Evolutionary conservation across 2,329 filamentous ascomycete species (phyloP), one percentile per base, ranked within the genome.

Genomic region (Venturia pyrina): DNA sequence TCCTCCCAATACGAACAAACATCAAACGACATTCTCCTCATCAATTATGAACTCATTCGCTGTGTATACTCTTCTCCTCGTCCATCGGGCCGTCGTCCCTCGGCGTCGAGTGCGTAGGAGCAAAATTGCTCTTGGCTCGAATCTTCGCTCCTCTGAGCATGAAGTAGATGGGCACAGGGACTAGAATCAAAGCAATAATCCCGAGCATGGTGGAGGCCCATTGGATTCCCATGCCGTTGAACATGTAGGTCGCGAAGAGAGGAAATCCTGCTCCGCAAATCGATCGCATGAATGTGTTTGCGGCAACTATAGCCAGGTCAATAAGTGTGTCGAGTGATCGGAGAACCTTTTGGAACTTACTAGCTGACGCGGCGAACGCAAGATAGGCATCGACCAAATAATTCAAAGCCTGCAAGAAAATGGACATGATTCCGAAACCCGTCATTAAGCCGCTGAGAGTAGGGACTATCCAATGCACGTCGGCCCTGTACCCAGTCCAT

Each of bases 301-400:
- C 82, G 10, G 82, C 82, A 48, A 84, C 53, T 59, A 19, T 8
- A 19, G 32, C 19, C 24, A 59, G 53, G 15, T 59, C 32, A 59
- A 24, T 15, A 37, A 34, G 32, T 34, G 28, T 59, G 5, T 34
- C 6, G 7, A 19, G 32, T 17, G 15, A 37, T 28, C 2, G 13
- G 21, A 15, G 28, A 8, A 4, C 28, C 28, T 28, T 28, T 28
- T 28, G 32, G 32, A 59, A 37, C 53, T 59, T 59, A 59, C 53
- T 81, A 19, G 82, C 82, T 0, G 79, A 81, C 13, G 82, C 81
- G 17, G 82, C 81, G 68, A 79, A 79, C 75, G 85, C 83, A 57
- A 85, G 76, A 68, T 85, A 86, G 0, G 82, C 80, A 69, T 86
- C 83, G 62, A 86, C 82, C 19, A 86, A 75, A 70, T 86, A 86